phyloP scores from a whole-genome alignment of 768 basidiomycete species.

The Rubroboletus satanas region DNA sequence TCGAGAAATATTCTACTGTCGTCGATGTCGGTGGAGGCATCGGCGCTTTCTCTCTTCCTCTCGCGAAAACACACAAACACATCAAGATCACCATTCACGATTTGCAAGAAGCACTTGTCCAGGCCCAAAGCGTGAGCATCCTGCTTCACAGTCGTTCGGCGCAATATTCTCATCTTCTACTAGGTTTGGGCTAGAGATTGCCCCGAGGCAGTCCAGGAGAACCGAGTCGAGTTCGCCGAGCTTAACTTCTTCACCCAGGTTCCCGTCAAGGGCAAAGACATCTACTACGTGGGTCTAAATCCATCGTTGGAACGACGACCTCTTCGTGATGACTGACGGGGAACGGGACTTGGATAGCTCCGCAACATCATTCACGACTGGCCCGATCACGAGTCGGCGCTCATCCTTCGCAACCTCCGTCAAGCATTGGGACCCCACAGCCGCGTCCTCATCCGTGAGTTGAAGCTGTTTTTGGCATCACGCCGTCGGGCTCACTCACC shows the following conservation, averaged over 20 bases:
- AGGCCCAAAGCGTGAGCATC: constrained; percentile 15
- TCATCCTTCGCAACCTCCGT: constrained; percentile 30
- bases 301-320: not conserved
- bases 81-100: constrained; percentile 35
- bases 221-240: constrained; percentile 26
- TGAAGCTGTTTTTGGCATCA: not conserved
- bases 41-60: constrained; percentile 29
- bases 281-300: constrained; percentile 32
- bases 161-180: not conserved
- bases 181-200: constrained; percentile 25
- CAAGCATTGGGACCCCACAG: constrained; percentile 28
- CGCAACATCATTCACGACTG: constrained; percentile 32
- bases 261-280: constrained; percentile 24
- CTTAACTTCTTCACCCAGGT: constrained; percentile 31
- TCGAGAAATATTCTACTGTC: constrained; percentile 25
- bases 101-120: constrained; percentile 22
- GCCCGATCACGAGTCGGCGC: constrained; percentile 27
- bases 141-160: too few relatives aligned
- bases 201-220: constrained; percentile 24
- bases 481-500: not conserved
- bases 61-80: constrained; percentile 27
- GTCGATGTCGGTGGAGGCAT: constrained; percentile 37
- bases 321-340: not conserved
- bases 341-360: constrained; percentile 3
- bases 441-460: constrained; percentile 33